Conservation (phyloP, 495 filamentous ascomycete species). For the Podospora conica region DNA sequence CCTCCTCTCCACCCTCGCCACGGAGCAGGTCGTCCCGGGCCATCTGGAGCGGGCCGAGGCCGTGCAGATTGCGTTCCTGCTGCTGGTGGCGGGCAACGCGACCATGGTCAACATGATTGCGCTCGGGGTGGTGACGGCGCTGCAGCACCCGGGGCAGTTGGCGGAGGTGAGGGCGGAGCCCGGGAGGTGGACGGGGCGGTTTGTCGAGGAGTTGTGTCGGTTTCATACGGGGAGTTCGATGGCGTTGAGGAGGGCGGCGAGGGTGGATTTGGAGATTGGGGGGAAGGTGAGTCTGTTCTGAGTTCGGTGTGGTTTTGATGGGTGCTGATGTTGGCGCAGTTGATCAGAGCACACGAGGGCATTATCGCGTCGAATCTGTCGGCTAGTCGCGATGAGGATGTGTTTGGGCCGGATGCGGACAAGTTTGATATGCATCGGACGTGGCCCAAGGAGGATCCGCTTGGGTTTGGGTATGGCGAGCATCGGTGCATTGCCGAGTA, state of each 20-base stretch:
- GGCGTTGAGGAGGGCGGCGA: slow-evolving; percentile 38
- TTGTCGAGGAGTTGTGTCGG: slow-evolving; percentile 43
- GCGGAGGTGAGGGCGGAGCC: slow-evolving; percentile 34
- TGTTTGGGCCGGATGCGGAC: slow-evolving; percentile 32
- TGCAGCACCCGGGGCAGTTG: slow-evolving; percentile 34
- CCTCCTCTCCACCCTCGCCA: slow-evolving; percentile 37
- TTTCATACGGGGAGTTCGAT: slow-evolving; percentile 42
- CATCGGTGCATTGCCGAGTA: slow-evolving; percentile 43
- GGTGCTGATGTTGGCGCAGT: neutral
- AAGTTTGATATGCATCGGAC: slow-evolving; percentile 39
- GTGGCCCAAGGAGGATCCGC: slow-evolving; percentile 28
- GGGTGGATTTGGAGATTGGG: slow-evolving; percentile 38
- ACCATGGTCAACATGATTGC: slow-evolving; percentile 47
- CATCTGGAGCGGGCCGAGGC: slow-evolving; percentile 34
- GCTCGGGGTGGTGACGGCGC: slow-evolving; percentile 36
- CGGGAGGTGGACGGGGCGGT: slow-evolving; percentile 15
- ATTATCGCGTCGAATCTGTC: slow-evolving; percentile 44
- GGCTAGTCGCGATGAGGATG: slow-evolving; percentile 42
- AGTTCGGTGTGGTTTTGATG: neutral
- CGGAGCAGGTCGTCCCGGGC: slow-evolving; percentile 34
- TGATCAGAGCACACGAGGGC: slow-evolving; percentile 37
- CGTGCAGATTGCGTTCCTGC: slow-evolving; percentile 39
- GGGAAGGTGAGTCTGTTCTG: slow-evolving; percentile 21
- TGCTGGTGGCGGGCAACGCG: slow-evolving; percentile 44
- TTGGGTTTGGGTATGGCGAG: slow-evolving; percentile 40